Conservation (phyloP, 1,284 basidiomycete species). For the Xanthoconium separans region DNA sequence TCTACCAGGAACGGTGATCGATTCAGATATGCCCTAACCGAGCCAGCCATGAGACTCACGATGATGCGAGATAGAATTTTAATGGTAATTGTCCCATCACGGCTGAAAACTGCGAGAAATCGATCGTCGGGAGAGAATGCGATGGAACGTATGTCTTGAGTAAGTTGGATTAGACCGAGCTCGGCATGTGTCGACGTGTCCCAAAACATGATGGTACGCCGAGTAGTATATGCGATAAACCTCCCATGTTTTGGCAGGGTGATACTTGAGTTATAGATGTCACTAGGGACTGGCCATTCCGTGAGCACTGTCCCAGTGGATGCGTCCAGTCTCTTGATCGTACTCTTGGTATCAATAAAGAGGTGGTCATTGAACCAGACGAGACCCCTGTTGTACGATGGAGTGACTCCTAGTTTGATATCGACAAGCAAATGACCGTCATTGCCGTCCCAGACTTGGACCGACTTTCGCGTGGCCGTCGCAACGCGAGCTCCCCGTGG, state of each 20-base stretch:
- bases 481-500: too few relatives aligned
- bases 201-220: background rate
- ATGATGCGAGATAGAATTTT: background rate
- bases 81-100: background rate
- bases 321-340: background rate
- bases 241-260: too few relatives aligned
- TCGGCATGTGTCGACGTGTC: background rate
- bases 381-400: background rate
- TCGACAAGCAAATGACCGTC: too few relatives aligned
- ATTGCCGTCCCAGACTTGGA: too few relatives aligned
- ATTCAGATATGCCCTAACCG: background rate
- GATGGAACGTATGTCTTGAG: background rate
- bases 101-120: background rate
- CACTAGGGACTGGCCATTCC: background rate
- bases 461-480: too few relatives aligned
- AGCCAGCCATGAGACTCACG: background rate
- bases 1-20: background rate
- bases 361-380: background rate
- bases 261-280: background rate
- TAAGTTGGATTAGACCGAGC: background rate
- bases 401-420: too few relatives aligned
- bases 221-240: background rate
- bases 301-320: background rate
- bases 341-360: background rate
- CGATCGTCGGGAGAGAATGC: background rate